phyloP scores from a whole-genome alignment of 495 filamentous ascomycete genomes.

The Hypoxylon fragiforme region DNA sequence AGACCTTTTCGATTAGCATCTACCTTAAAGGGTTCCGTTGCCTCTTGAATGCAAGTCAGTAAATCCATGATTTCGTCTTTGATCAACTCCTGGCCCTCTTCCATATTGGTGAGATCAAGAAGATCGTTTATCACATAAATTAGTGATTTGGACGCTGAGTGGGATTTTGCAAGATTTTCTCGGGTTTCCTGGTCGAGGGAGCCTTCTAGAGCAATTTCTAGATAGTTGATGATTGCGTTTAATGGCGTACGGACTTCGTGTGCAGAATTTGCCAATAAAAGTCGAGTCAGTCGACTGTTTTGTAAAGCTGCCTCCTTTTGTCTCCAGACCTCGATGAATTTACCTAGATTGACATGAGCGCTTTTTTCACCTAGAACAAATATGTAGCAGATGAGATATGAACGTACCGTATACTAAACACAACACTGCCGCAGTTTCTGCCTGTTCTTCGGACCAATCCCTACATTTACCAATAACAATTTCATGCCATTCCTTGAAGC shows the following conservation, averaged over 20 bases:
- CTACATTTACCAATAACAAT: slow-evolving; percentile 73
- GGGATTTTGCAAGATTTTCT: slow-evolving; percentile 83
- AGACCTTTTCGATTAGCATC: slow-evolving; percentile 80
- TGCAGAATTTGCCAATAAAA: slow-evolving; percentile 88
- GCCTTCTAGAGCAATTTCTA: slow-evolving; percentile 92
- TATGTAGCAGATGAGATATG: background rate
- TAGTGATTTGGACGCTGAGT: slow-evolving; percentile 93
- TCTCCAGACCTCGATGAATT: slow-evolving; percentile 86
- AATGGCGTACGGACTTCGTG: slow-evolving; percentile 94
- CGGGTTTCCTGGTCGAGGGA: slow-evolving; percentile 79
- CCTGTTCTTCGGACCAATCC: slow-evolving; percentile 73
- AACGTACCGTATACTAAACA: slow-evolving; percentile 89
- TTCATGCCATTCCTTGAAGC: slow-evolving; percentile 78
- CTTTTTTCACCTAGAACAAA: background rate
- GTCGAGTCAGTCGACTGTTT: slow-evolving; percentile 75
- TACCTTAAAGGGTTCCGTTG: slow-evolving; percentile 69
- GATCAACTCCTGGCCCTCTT: slow-evolving; percentile 77
- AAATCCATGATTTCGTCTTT: slow-evolving; percentile 84
- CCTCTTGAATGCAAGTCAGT: slow-evolving; percentile 70
- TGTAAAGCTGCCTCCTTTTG: slow-evolving; percentile 87
- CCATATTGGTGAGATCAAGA: slow-evolving; percentile 86
- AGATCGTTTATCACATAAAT: slow-evolving; percentile 97
- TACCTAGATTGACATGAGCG: slow-evolving; percentile 33
- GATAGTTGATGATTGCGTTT: slow-evolving; percentile 95
- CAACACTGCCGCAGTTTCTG: slow-evolving; percentile 86